Conservation (phyloP, 2,329 filamentous ascomycete species). For the Colletotrichum ledebouriae region DNA sequence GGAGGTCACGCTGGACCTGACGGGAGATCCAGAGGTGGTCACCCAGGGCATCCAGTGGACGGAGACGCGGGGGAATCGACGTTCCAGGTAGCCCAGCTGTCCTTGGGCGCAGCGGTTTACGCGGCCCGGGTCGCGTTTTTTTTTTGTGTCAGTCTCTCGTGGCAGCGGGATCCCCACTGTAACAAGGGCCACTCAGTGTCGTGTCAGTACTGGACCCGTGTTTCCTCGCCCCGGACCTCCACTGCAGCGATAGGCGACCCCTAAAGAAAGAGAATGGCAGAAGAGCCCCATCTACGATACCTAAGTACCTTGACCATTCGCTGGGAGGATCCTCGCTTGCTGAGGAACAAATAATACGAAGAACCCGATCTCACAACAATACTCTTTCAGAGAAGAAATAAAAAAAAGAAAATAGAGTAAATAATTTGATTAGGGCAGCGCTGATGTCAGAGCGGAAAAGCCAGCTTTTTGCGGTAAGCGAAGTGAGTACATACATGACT, state of each 20-base stretch:
- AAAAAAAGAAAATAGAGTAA: too few species aligned
- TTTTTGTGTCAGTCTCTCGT: not conserved
- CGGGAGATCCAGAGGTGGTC: not conserved
- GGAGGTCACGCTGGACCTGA: not conserved
- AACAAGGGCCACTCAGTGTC: not conserved
- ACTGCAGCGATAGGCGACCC: slow-evolving; percentile 14
- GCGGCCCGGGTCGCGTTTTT: slow-evolving; percentile 30
- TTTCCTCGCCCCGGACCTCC: not conserved
- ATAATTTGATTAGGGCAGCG: not conserved
- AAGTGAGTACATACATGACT: not conserved
- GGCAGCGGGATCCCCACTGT: slow-evolving; percentile 35
- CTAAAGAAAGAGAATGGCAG: slow-evolving; percentile 15
- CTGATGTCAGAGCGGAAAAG: slow-evolving; percentile 3
- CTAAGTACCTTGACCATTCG: not conserved
- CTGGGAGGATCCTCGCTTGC: too few species aligned
- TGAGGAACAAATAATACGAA: too few species aligned
- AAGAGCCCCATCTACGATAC: not conserved
- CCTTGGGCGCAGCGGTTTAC: slow-evolving; percentile 27
- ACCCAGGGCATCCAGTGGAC: not conserved
- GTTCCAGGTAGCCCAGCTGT: not conserved
- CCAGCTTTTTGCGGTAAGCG: not conserved
- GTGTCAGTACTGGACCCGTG: too few species aligned
- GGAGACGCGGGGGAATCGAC: slow-evolving; percentile 12
- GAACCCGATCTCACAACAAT: too few species aligned
- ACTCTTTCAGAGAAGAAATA: too few species aligned